Base-by-base conservation (phyloP, 1,139 yeast genomes). In the Blastobotrys raffinosifermentans region DNA sequence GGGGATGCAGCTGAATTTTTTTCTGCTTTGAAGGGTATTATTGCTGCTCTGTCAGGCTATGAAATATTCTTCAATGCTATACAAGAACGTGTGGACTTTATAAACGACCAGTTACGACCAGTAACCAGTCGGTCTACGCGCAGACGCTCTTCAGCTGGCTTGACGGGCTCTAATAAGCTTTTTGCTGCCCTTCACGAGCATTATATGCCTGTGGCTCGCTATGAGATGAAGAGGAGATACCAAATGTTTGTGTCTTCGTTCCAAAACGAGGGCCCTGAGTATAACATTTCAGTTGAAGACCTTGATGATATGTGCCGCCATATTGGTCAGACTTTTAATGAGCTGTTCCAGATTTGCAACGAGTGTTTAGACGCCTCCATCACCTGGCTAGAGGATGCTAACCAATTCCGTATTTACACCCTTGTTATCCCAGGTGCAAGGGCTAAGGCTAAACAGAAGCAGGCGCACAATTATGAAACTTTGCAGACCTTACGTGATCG, bases 321-420 rank as follows among this genome's bases (percentile, higher is more conserved):
- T 7, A 36, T 51, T 11, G 20, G 30, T n/a, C 29, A 29, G 1
- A 41, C 46, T 17, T 51, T 40, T 34, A 20, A 27, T 16, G 43
- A 39, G 4, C 25, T 40, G 3, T 34, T 49, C 11, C 35, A 20
- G 4, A 37, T 39, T 2, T 41, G 48, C 7, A 40, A 37, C 14
- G 42, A 38, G 4, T 46, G 44, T 4, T 26, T 51, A 10, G 43
- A 26, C 1, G 41, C 35, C 1, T 21, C 40, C 6, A 27, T 37
- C n/a, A 35, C 18, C 10, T 54, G 58, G 58, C 17, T 54, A 8
- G 37, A 36, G 2, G 47, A 38, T n/a, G 46, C 48, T 13, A 51
- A 51, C 31, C 35, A 41, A 7, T 48, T 40, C 27, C 36, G 55
- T 17, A 18, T 36, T 5, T 40, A 35, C 29, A n/a, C 37, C 3